Base-by-base conservation (phyloP, 2,329 filamentous ascomycete genomes). In the Onygenales sp. region DNA sequence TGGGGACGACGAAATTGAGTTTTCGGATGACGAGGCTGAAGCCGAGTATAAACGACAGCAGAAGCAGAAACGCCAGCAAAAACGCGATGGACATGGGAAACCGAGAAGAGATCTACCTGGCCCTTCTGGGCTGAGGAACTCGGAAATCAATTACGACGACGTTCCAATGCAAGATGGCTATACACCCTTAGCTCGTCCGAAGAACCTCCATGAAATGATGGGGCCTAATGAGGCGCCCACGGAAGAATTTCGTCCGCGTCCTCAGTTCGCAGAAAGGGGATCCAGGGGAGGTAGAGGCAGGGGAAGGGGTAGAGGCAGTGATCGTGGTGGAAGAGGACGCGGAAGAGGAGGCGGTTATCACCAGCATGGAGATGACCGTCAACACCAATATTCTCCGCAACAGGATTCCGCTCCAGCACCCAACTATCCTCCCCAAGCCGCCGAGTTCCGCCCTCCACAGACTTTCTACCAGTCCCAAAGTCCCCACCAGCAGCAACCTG, bases 21-120 rank as follows among this genome's bases (percentile, higher is more conserved):
- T 97, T 68, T 96, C 92, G 0, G 93, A 98, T 61, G 93, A 98
- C 63, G 93, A 98, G 71, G 87, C 88, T 61, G 93, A 98, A 70
- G 86, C 86, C 7, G 88, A 90, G 61, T 83, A 89, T 66, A 94
- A 86, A 72, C 75, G 80, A 54, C 78, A 79, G 55, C 62, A 82
- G 51, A 90, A 90, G 70, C 78, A 83, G 58, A 85, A 85, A 69
- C 82, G 79, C 62, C 73, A 76, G 55, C 75, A 74, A 52, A 81
- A 76, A 64, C 75, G 75, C 63, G 75, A 38, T 38, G 76, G 69
- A 57, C 71, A 69, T 43, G 72, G 69, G 13, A 66, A 68, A 57
- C 63, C 61, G 31, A 61, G 64, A 55, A 65, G 64, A 56, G 64
- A 62, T 13, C 59, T 60, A 0, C 67, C 64, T 5, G 69, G 69